These are phyloP conservation scores for Mycosarcoma maydis DNA, from an alignment of 1,284 basidiomycete genomes.

Conservation along the genomic window DNA sequence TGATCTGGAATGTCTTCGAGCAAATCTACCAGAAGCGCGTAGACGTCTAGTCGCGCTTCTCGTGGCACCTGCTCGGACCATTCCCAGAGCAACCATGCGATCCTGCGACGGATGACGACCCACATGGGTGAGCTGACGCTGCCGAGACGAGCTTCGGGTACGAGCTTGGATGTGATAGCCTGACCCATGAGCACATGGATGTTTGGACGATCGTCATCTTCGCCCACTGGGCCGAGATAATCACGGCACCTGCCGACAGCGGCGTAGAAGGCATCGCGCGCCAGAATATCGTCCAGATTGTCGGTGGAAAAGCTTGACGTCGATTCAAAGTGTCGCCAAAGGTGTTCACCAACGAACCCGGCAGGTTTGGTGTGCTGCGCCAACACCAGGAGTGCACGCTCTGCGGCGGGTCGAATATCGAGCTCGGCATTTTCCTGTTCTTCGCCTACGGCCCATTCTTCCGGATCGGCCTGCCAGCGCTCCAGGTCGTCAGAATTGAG, in stretches of 20 bases:
- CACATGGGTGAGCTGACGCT: slow-evolving; percentile 41
- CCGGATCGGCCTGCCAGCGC: slow-evolving; percentile 58
- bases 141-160: slow-evolving; percentile 53
- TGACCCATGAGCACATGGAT: slow-evolving; percentile 40
- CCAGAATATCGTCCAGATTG: slow-evolving; percentile 47
- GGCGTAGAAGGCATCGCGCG: slow-evolving; percentile 62
- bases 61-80: slow-evolving; percentile 60
- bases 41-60: slow-evolving; percentile 45
- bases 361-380: slow-evolving; percentile 48
- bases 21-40: slow-evolving; percentile 57
- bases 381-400: slow-evolving; percentile 56
- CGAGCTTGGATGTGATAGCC: slow-evolving; percentile 49
- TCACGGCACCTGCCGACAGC: slow-evolving; percentile 57
- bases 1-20: slow-evolving; percentile 41
- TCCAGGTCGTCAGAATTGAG: slow-evolving; percentile 57
- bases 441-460: slow-evolving; percentile 61
- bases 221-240: slow-evolving; percentile 39
- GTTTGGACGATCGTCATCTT: slow-evolving; percentile 41
- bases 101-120: slow-evolving; percentile 58
- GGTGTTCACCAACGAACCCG: slow-evolving; percentile 48
- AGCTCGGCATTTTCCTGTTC: slow-evolving; percentile 56
- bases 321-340: slow-evolving; percentile 54
- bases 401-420: slow-evolving; percentile 64
- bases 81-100: slow-evolving; percentile 60
- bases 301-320: slow-evolving; percentile 25